Percentiles rank a stretch among this genome's conserved stretches.
phyloP scores from a whole-genome alignment of 2,329 filamentous ascomycete genomes.

The Talaromyces piceae region DNA sequence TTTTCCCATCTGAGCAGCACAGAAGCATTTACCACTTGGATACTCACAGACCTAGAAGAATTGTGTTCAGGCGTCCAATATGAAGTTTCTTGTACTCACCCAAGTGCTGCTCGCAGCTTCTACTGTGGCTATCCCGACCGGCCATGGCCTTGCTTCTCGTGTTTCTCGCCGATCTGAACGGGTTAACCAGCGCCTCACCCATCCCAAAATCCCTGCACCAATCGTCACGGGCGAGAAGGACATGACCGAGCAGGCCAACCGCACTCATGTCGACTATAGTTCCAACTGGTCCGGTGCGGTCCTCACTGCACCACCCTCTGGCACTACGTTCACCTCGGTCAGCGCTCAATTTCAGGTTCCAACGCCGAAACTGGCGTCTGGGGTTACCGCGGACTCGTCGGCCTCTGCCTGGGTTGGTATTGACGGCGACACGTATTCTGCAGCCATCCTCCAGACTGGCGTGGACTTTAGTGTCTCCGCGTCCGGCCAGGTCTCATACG shows the following conservation, averaged over 20 bases:
- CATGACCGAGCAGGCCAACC: conserved; percentile 19
- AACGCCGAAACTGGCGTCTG: conserved; percentile 36
- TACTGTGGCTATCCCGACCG: conserved; percentile 16
- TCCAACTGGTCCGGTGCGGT: conserved; percentile 56
- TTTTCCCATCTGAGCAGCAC: neutral
- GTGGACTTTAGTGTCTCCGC: conserved; percentile 48
- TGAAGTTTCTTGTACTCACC: neutral
- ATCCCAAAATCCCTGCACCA: conserved; percentile 15
- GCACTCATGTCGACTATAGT: conserved; percentile 43
- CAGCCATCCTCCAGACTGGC: conserved; percentile 51
- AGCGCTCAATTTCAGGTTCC: conserved; percentile 46
- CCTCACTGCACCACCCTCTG: conserved; percentile 35
- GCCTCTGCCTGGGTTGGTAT: conserved; percentile 56
- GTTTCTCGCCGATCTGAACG: conserved; percentile 21
- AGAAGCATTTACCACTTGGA: neutral
- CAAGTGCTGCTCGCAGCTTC: conserved; percentile 16
- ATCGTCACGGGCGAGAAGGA: neutral
- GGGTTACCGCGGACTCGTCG: conserved; percentile 35
- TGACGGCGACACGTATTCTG: conserved; percentile 51
- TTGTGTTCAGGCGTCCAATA: neutral
- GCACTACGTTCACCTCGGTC: conserved; percentile 41
- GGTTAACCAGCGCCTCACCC: conserved; percentile 17
- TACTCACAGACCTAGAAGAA: too few species aligned
- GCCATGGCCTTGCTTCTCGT: conserved; percentile 20
- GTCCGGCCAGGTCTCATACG: conserved; percentile 37